These are phyloP conservation scores for Aspergillus spinulosporus DNA, from an alignment of 2,329 filamentous ascomycete species.

Conservation along the genomic window DNA sequence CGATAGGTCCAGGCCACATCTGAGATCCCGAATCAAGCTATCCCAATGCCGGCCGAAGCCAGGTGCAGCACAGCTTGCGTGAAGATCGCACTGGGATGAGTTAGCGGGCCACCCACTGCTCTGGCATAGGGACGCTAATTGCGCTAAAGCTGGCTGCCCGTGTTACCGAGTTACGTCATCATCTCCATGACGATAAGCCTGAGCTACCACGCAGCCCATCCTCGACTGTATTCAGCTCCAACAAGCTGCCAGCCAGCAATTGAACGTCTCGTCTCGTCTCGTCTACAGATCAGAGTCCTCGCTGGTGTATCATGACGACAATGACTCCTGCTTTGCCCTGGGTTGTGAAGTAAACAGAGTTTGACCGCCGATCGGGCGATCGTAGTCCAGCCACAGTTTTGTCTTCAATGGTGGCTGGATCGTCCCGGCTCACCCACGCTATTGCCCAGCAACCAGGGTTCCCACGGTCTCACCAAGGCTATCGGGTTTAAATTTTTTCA, in stretches of 20 bases:
- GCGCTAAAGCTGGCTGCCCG: background rate
- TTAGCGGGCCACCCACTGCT: background rate
- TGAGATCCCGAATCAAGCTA: background rate
- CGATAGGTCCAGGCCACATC: background rate
- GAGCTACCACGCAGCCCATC: too few relatives aligned
- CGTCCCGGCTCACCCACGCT: background rate
- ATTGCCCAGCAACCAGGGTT: conserved; percentile 2
- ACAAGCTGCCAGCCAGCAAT: too few relatives aligned
- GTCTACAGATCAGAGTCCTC: background rate
- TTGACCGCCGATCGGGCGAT: background rate
- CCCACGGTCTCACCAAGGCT: background rate
- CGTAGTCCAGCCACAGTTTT: background rate
- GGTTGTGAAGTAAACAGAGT: background rate
- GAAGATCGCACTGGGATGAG: background rate
- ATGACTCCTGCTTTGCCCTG: background rate
- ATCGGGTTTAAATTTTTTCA: background rate
- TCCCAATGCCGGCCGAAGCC: background rate
- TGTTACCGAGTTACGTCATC: conserved; percentile 2
- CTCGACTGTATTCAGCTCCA: too few relatives aligned
- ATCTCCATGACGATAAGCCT: too few relatives aligned
- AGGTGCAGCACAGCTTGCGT: background rate
- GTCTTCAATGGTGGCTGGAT: background rate
- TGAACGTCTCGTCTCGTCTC: too few relatives aligned
- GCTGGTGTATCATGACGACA: background rate
- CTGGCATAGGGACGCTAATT: background rate